Percentiles rank a stretch among this genome's conserved stretches.
Conservation (phyloP, 768 basidiomycete genomes). For the Lactarius deliciosus region DNA sequence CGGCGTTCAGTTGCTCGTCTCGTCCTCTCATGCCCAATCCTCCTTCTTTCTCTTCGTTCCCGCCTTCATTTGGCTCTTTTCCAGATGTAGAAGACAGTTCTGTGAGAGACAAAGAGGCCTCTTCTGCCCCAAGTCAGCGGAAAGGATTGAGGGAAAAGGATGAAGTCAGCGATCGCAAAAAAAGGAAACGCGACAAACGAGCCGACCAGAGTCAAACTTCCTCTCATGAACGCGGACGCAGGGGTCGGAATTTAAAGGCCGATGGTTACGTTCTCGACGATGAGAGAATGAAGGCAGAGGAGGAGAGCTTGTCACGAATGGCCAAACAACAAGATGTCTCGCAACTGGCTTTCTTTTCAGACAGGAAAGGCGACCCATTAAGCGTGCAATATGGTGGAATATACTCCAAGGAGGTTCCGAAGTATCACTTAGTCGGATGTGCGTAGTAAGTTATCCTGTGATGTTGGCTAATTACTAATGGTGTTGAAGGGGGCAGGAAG, state of each 20-base stretch:
- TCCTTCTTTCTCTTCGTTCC: constrained; percentile 61
- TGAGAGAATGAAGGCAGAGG: constrained; percentile 37
- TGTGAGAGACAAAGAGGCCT: constrained; percentile 34
- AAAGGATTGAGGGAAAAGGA: constrained; percentile 31
- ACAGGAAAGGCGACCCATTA: constrained; percentile 36
- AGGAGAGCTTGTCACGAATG: constrained; percentile 39
- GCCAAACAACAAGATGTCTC: constrained; percentile 34
- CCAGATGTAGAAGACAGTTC: constrained; percentile 56
- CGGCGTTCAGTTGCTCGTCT: constrained; percentile 13
- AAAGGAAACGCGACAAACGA: constrained; percentile 28
- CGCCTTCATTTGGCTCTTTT: constrained; percentile 69
- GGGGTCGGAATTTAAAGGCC: constrained; percentile 8
- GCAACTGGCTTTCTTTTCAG: constrained; percentile 54
- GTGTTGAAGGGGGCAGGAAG: constrained; percentile 27
- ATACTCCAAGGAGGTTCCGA: constrained; percentile 26
- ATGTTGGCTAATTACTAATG: constrained; percentile 19
- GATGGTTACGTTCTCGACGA: constrained; percentile 32
- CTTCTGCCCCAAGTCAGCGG: constrained; percentile 18
- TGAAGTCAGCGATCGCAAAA: constrained; percentile 36
- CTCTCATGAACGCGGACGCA: constrained; percentile 33
- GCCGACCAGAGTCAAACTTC: constrained; percentile 15
- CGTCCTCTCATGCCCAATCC: constrained; percentile 42
- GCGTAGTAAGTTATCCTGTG: constrained; percentile 2
- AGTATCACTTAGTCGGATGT: constrained; percentile 28
- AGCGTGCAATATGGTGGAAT: constrained; percentile 28